Conservation (phyloP, 2,329 filamentous ascomycete genomes). For the Amylocarpus encephaloides region DNA sequence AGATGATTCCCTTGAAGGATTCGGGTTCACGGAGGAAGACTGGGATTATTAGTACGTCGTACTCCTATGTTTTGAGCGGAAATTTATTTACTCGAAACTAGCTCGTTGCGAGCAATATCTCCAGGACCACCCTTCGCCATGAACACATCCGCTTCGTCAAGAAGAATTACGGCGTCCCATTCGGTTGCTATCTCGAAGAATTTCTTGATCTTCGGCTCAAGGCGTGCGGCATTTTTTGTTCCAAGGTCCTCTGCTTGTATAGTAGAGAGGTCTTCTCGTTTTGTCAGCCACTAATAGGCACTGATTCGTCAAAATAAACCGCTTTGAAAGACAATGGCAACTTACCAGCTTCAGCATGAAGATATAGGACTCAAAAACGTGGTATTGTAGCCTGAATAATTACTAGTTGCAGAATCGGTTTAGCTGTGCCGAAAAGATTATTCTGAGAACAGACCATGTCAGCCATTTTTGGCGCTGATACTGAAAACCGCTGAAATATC, state of each 20-base stretch:
- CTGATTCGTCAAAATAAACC: neutral
- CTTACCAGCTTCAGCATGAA: conserved; percentile 29
- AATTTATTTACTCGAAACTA: conserved; percentile 34
- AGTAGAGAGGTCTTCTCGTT: conserved; percentile 16
- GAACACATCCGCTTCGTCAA: conserved; percentile 45
- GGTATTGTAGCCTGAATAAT: conserved; percentile 1
- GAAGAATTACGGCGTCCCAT: conserved; percentile 20
- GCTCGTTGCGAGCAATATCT: conserved; percentile 43
- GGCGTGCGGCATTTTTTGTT: conserved; percentile 8
- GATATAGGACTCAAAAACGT: neutral
- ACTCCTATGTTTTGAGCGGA: neutral
- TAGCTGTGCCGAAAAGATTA: too few species aligned
- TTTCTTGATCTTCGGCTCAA: conserved; percentile 19
- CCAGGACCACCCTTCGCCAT: conserved; percentile 40
- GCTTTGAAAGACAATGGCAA: neutral
- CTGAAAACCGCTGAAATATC: too few species aligned
- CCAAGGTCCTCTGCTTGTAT: conserved; percentile 19
- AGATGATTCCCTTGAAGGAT: conserved; percentile 3
- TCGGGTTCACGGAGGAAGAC: conserved; percentile 8
- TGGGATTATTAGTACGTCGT: neutral
- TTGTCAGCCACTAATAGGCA: conserved; percentile 13
- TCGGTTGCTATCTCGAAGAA: conserved; percentile 20
- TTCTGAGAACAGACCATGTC: too few species aligned
- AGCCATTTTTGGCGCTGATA: too few species aligned
- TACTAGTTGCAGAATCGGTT: neutral